Base-by-base conservation (phyloP, 495 filamentous ascomycete species). In the Xylaria flabelliformis region DNA sequence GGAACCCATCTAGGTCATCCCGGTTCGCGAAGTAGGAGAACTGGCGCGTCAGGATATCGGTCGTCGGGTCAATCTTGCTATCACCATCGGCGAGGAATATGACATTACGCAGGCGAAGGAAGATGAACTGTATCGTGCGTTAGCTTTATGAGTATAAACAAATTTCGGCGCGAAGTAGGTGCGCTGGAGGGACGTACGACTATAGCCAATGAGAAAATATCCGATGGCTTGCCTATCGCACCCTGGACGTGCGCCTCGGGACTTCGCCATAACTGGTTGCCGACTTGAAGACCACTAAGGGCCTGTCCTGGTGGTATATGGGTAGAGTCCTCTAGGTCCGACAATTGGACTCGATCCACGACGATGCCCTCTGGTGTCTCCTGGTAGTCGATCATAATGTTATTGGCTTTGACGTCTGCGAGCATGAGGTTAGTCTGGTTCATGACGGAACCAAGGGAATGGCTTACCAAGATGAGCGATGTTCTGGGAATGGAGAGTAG, bases 1-100 rank as follows among this genome's bases (percentile, higher is more conserved):
- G 66, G 34, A 81, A 74, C 39, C 77, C 73, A n/a, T 76, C 73
- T 50, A 80, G 73, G 56, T 81, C 77, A 13, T 85, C 74, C 79
- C 70, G 70, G 64, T 87, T 81, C 65, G 81, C 84, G 76, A 86
- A 87, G 69, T 85, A 86, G 2, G 85, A 87, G 19, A 85, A 81
- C 68, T 86, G 84, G 29, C 85, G 83, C 29, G 74, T 73, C 26
- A 80, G 63, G 12, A 75, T 80, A 56, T 82, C 75, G 71, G 84
- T 84, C 72, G 88, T 84, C 39, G 83, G 84, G 73, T 85, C 83
- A 55, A 83, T 83, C 70, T 84, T 81, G 3, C 74, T 71, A 36
- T 82, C 82, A 74, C 82, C 82, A 69, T 78, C 74, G 62, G 85
- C 78, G 15, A 85, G 80, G 75, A 82, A 86, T 44, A 75, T 76